Conservation (phyloP, 164 flowering plant species). For the Umbilicus rupestris region DNA sequence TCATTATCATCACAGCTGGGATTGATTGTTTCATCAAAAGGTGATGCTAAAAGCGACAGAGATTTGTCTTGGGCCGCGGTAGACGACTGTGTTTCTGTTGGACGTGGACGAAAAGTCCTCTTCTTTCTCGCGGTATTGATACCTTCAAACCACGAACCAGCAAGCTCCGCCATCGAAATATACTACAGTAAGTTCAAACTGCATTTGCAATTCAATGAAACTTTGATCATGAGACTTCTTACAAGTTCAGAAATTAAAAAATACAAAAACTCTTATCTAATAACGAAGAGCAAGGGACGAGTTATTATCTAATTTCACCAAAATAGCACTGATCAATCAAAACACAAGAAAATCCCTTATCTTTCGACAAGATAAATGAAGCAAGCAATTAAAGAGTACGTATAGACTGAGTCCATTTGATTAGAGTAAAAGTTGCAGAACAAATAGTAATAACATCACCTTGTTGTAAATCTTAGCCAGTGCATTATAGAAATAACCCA, state of each 20-base stretch:
- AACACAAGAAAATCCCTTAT: background rate
- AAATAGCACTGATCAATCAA: background rate
- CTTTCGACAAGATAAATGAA: too few species aligned
- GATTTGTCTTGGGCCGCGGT: conserved; percentile 28
- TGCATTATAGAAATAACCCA: too few species aligned
- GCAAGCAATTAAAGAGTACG: too few species aligned
- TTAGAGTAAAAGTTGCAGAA: too few species aligned
- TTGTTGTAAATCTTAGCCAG: too few species aligned
- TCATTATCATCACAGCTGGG: conserved; percentile 47
- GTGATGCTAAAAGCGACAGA: conserved; percentile 32
- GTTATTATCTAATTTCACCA: too few species aligned
- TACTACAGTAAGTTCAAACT: background rate
- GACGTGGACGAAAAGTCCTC: conserved; percentile 64
- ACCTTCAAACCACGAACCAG: conserved; percentile 24
- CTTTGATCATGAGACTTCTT: background rate
- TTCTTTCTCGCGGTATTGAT: conserved; percentile 35
- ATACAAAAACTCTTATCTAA: background rate
- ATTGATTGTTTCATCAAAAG: conserved; percentile 44
- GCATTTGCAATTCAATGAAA: background rate
- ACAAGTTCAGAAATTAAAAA: background rate
- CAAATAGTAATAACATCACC: too few species aligned
- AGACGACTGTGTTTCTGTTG: conserved; percentile 38
- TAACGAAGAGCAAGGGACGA: too few species aligned
- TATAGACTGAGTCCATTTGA: too few species aligned
- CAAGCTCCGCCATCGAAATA: conserved; percentile 43